Conservation (phyloP, 140 eudicot genomes). For the Bidens hawaiensis region DNA sequence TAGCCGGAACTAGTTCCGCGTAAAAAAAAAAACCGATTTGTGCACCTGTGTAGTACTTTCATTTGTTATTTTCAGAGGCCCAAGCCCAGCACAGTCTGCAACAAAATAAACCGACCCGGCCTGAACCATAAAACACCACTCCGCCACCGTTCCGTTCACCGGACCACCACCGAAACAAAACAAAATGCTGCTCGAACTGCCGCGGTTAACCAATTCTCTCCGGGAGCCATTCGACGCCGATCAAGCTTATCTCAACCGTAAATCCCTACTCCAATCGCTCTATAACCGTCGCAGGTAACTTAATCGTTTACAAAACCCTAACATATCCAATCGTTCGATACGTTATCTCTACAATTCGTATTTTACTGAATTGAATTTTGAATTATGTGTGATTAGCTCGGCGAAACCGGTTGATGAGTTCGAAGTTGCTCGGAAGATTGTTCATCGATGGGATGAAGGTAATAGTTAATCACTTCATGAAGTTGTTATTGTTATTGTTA, state of each 20-base stretch:
- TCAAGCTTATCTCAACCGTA: slow-evolving; percentile 83
- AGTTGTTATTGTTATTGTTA: background rate
- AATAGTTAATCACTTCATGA: slow-evolving; percentile 1
- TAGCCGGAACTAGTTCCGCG: no score
- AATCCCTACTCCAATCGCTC: slow-evolving; percentile 49
- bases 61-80: no score
- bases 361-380: slow-evolving; percentile 14
- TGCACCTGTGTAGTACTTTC: no score
- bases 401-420: slow-evolving; percentile 60
- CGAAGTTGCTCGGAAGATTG: slow-evolving; percentile 70
- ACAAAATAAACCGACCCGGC: slow-evolving; percentile 20
- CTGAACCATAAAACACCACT: slow-evolving; percentile 11
- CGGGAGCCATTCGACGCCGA: slow-evolving; percentile 88
- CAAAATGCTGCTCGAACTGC: slow-evolving; percentile 73
- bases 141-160: slow-evolving; percentile 22
- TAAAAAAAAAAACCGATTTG: no score
- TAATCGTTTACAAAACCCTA: slow-evolving; percentile 6
- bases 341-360: no score
- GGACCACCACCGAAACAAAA: slow-evolving; percentile 13
- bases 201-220: slow-evolving; percentile 80
- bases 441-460: slow-evolving; percentile 91
- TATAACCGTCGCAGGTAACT: slow-evolving; percentile 47
- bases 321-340: background rate
- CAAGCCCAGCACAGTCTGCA: no score
- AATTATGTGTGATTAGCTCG: slow-evolving; percentile 29